Percentiles rank a stretch among this genome's conserved stretches.
Conservation (phyloP, 78 protist genomes). For the Planoprotostelium fungivorum region DNA sequence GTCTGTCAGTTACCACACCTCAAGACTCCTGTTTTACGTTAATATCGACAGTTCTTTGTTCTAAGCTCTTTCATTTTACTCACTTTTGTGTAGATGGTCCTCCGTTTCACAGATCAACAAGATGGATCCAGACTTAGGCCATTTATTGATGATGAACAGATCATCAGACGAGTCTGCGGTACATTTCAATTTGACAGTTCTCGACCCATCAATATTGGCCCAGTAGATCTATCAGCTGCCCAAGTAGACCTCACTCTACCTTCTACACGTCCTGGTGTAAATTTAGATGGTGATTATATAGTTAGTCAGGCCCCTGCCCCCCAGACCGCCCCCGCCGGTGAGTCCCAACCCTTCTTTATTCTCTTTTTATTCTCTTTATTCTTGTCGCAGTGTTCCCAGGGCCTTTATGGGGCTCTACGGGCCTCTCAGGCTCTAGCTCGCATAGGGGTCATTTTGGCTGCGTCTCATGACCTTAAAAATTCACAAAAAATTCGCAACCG, state of each 20-base stretch:
- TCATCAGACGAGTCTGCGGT: neutral
- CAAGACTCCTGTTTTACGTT: too few species aligned
- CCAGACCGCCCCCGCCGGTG: neutral
- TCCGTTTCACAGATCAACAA: neutral
- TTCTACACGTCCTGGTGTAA: constrained; percentile 1
- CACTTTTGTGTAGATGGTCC: neutral
- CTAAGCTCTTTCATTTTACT: neutral
- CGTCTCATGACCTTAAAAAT: too few species aligned
- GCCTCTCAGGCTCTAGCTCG: too few species aligned
- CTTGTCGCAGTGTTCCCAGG: too few species aligned
- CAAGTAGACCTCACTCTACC: neutral
- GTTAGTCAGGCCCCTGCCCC: neutral
- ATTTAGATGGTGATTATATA: neutral
- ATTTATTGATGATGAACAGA: neutral
- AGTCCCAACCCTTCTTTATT: neutral
- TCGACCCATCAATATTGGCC: neutral
- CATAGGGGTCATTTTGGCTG: too few species aligned
- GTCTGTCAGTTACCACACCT: too few species aligned
- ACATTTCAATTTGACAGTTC: neutral
- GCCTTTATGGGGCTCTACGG: too few species aligned
- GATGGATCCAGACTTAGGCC: neutral
- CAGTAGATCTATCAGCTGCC: neutral
- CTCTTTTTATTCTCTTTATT: too few species aligned
- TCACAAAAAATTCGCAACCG: too few species aligned
- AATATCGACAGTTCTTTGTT: too few species aligned